Percentiles rank a stretch among this genome's conserved stretches.
These are phyloP conservation scores for Parastagonospora nodorum DNA, from an alignment of 2,329 filamentous ascomycete species.

Conservation along the genomic window DNA sequence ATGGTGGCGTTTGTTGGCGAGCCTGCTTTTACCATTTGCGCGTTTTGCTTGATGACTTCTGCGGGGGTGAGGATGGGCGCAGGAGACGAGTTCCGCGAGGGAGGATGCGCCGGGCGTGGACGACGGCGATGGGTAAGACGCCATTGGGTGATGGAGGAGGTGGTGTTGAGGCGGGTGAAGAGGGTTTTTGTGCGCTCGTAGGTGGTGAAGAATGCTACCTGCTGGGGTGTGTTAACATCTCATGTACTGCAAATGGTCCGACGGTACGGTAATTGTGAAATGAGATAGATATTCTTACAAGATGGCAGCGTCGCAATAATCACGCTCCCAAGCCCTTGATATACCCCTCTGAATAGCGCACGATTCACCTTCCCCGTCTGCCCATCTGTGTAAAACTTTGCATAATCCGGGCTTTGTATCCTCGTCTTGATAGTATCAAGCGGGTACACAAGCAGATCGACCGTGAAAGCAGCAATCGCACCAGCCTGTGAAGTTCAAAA, in stretches of 20 bases:
- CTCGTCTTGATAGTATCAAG: constrained; percentile 90
- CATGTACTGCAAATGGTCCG: background rate
- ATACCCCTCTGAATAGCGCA: constrained; percentile 72
- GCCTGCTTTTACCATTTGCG: constrained; percentile 70
- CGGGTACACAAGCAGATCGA: constrained; percentile 85
- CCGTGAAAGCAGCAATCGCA: constrained; percentile 81
- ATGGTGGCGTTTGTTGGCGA: constrained; percentile 56
- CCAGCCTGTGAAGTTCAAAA: constrained; percentile 72
- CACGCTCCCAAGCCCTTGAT: constrained; percentile 85
- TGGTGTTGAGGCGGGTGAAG: constrained; percentile 58
- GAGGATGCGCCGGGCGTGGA: constrained; percentile 76
- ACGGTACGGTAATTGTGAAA: background rate
- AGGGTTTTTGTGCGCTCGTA: constrained; percentile 77
- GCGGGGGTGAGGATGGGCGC: constrained; percentile 82
- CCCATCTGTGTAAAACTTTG: constrained; percentile 66
- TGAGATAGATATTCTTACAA: constrained; percentile 52
- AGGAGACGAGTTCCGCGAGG: constrained; percentile 80
- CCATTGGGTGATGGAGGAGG: constrained; percentile 33
- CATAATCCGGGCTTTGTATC: constrained; percentile 78
- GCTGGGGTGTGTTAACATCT: constrained; percentile 52
- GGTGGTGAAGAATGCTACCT: constrained; percentile 85
- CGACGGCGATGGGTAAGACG: constrained; percentile 67
- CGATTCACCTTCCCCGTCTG: constrained; percentile 60
- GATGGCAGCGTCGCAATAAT: constrained; percentile 88
- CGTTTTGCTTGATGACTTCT: constrained; percentile 92